Percentiles rank a stretch among this genome's conserved stretches.
Evolutionary conservation across 139 green algal genomes (phyloP).

Genomic region (Volvox reticuliferus): DNA sequence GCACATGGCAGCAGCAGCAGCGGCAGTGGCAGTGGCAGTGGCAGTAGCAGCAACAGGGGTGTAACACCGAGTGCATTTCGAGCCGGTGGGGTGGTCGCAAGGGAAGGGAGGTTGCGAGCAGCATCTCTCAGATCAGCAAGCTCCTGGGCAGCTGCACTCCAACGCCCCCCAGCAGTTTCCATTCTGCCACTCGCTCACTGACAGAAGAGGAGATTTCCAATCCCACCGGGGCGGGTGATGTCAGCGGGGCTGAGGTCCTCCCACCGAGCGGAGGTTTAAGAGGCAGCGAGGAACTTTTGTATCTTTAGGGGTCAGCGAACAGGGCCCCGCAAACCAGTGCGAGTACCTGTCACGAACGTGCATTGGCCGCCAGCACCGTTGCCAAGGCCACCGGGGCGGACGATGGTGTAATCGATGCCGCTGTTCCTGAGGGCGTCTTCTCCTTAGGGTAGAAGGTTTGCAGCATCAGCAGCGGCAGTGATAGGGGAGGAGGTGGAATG

Average conservation of each 20-base stretch:
- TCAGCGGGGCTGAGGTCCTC: too few relatives aligned
- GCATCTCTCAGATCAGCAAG: neutral
- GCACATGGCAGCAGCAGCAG: neutral
- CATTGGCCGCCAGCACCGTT: constrained; percentile 33
- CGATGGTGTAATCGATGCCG: constrained; percentile 73
- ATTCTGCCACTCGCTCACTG: too few relatives aligned
- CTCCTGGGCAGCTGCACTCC: neutral
- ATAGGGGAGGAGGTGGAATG: too few relatives aligned
- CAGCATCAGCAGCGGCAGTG: too few relatives aligned
- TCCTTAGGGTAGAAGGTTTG: constrained; percentile 48
- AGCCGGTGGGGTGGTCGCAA: neutral
- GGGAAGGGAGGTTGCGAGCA: neutral
- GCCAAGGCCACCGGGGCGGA: constrained; percentile 69
- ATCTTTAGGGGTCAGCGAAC: too few relatives aligned
- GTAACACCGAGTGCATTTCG: neutral
- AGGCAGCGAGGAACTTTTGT: too few relatives aligned
- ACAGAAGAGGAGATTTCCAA: too few relatives aligned
- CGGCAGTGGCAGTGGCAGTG: neutral
- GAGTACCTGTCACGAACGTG: constrained; percentile 8
- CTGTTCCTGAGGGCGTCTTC: constrained; percentile 70
- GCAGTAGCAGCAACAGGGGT: neutral
- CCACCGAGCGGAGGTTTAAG: too few relatives aligned
- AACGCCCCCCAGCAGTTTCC: too few relatives aligned
- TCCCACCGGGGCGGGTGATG: neutral
- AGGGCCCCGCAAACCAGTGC: neutral